Conservation (phyloP, 2,329 filamentous ascomycete genomes). For the Verticillium tricorpus region DNA sequence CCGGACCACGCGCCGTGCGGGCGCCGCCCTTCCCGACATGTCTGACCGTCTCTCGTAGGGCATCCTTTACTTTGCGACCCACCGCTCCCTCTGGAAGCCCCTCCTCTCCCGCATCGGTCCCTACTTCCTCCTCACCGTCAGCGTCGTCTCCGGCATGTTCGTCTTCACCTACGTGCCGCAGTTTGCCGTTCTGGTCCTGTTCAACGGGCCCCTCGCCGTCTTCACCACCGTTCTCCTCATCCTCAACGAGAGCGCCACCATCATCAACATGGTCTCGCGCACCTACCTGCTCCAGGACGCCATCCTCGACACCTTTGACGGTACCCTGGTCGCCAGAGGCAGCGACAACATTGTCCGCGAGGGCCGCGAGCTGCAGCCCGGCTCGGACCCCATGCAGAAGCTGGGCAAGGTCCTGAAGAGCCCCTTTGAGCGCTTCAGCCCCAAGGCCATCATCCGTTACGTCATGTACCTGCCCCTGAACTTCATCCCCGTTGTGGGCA, state of each 20-base stretch:
- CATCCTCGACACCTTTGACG: conserved; percentile 85
- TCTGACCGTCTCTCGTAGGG: conserved; percentile 34
- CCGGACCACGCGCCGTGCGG: not conserved
- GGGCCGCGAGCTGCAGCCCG: conserved; percentile 67
- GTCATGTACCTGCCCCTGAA: conserved; percentile 87
- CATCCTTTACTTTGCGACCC: conserved; percentile 54
- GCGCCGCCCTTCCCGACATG: not conserved
- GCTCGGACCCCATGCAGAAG: conserved; percentile 51
- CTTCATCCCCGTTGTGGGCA: conserved; percentile 87
- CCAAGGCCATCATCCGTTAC: conserved; percentile 67
- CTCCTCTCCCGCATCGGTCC: conserved; percentile 50
- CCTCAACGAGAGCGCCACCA: conserved; percentile 55
- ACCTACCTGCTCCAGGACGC: conserved; percentile 78
- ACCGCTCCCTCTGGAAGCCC: conserved; percentile 54
- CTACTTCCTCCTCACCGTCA: conserved; percentile 65
- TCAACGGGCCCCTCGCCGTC: conserved; percentile 79
- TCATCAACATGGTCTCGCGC: conserved; percentile 54
- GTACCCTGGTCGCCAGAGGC: conserved; percentile 51
- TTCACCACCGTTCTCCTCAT: conserved; percentile 67
- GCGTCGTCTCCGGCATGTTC: conserved; percentile 79
- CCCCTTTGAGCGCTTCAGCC: conserved; percentile 52
- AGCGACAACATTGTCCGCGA: conserved; percentile 61
- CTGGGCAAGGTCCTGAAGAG: conserved; percentile 54
- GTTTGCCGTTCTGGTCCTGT: conserved; percentile 74
- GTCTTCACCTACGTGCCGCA: conserved; percentile 84